A percentile compares a stretch with the other conserved stretches of the same genome.
phyloP scores from a whole-genome alignment of 495 filamentous ascomycete genomes.

The Viridothelium virens region DNA sequence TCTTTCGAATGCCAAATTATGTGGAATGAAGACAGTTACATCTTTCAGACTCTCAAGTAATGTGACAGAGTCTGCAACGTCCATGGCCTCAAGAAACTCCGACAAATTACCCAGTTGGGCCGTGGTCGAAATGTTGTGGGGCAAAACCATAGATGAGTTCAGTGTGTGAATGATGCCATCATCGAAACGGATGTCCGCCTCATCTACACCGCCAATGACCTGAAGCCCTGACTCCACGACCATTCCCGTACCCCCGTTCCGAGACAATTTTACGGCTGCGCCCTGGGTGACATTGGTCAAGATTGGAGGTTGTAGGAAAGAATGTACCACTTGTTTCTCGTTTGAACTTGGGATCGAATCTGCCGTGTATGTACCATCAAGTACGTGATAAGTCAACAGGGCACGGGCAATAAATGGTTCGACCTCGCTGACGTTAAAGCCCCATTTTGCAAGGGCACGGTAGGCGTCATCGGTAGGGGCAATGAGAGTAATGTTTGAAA shows the following conservation, averaged over 20 bases:
- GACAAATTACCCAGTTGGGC: neutral
- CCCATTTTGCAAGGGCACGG: conserved; percentile 10
- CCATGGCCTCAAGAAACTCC: conserved; percentile 4
- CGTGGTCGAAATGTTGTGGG: conserved; percentile 12
- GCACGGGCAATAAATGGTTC: conserved; percentile 13
- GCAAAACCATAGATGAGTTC: conserved; percentile 11
- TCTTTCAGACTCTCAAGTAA: conserved; percentile 10
- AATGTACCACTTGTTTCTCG: conserved; percentile 6
- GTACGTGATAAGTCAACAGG: conserved; percentile 12
- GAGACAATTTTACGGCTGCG: conserved; percentile 11
- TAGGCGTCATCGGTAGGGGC: conserved; percentile 13
- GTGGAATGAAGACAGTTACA: conserved; percentile 10
- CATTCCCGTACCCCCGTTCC: neutral
- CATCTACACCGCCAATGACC: conserved; percentile 10
- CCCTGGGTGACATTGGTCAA: conserved; percentile 10
- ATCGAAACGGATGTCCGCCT: conserved; percentile 9
- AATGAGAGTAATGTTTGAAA: conserved; percentile 8
- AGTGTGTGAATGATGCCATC: conserved; percentile 11
- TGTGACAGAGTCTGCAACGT: neutral
- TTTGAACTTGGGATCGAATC: neutral
- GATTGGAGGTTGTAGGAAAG: conserved; percentile 1
- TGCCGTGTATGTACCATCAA: conserved; percentile 8
- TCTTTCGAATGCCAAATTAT: conserved; percentile 1
- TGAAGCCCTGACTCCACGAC: conserved; percentile 11
- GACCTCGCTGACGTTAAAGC: conserved; percentile 15